Evolutionary conservation across 1,284 basidiomycete species (phyloP).

Genomic region (Coriolopsis trogii): DNA sequence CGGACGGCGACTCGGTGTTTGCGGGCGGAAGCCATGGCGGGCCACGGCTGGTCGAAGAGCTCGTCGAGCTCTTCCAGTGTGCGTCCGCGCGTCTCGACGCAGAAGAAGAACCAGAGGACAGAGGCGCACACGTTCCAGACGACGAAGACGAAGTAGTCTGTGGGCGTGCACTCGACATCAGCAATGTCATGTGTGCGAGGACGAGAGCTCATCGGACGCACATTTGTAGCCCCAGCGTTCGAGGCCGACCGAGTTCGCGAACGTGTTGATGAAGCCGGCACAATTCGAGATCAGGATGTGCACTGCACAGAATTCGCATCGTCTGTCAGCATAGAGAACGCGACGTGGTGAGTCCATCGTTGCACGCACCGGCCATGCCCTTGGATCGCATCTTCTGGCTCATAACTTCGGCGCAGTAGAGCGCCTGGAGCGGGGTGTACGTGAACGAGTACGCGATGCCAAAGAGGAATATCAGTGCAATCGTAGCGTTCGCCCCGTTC

Average conservation of each 20-base stretch:
- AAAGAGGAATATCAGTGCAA: slow-evolving; percentile 16
- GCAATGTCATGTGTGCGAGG: no score
- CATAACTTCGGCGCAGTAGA: slow-evolving; percentile 15
- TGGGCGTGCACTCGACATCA: no score
- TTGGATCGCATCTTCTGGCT: slow-evolving; percentile 10
- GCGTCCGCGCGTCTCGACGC: slow-evolving; percentile 13
- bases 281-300: slow-evolving; percentile 13
- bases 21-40: slow-evolving; percentile 10
- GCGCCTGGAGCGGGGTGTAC: slow-evolving; percentile 16
- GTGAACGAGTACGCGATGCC: slow-evolving; percentile 11
- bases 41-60: slow-evolving; percentile 11
- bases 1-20: neutral
- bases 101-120: slow-evolving; percentile 14
- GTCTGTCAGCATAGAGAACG: neutral
- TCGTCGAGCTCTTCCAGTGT: slow-evolving; percentile 17
- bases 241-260: slow-evolving; percentile 18
- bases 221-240: slow-evolving; percentile 13
- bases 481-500: slow-evolving; percentile 12
- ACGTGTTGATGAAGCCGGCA: slow-evolving; percentile 17
- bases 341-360: neutral
- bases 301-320: neutral
- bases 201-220: no score
- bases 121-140: slow-evolving; percentile 15
- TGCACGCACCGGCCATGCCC: slow-evolving; percentile 12
- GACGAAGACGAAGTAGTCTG: slow-evolving; percentile 21